Base-by-base conservation (phyloP, 2,329 filamentous ascomycete genomes). In the Xylaria sp. region DNA sequence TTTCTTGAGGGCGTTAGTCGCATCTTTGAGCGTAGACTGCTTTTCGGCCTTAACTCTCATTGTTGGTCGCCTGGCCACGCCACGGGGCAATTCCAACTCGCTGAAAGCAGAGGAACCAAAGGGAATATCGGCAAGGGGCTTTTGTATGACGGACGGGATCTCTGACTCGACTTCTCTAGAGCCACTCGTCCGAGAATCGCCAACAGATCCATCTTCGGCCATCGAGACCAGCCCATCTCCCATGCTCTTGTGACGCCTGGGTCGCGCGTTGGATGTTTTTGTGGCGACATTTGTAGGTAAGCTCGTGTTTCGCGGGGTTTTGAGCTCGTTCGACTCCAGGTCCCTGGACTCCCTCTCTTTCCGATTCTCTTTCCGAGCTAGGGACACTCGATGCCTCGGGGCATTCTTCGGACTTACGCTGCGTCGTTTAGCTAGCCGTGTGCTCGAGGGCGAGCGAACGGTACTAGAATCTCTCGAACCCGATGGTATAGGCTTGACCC, bases 101-200 rank as follows among this genome's bases (percentile, higher is more conserved):
- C 83, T 87, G 65, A 88, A 87, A n/a, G 85, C 85, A 16, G 85
- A 87, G 63, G 83, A 82, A 4, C 85, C 85, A 68, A 86, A 81
- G 0, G 84, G 84, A 53, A 87, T 83, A 44, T 87, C 83, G 13
- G 82, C 83, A 39, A 86, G 68, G 2, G 82, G 81, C 63, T 83
- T 83, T 39, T 76, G 78, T 3, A 79, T 66, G 46, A 73, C 79
- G 2, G 77, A 77, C 6, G 74, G 75, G n/a, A 72, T 68, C 5
- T 75, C 68, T 7, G 72, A 72, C 16, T 69, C 65, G 11, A 5
- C 2, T 30, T 56, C 55, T n/a, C 63, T 71, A 2, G 76, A 78
- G 13, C 65, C 68, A 54, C 69, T 72, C 30, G 67, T 70, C 68
- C 70, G 70, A 13, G 72, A 70, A 11, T 70, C 65, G 35, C 67